A percentile compares a stretch with the other conserved stretches of the same genome.
These are phyloP conservation scores for Collybiopsis luxurians DNA, from an alignment of 768 basidiomycete genomes.

Conservation along the genomic window DNA sequence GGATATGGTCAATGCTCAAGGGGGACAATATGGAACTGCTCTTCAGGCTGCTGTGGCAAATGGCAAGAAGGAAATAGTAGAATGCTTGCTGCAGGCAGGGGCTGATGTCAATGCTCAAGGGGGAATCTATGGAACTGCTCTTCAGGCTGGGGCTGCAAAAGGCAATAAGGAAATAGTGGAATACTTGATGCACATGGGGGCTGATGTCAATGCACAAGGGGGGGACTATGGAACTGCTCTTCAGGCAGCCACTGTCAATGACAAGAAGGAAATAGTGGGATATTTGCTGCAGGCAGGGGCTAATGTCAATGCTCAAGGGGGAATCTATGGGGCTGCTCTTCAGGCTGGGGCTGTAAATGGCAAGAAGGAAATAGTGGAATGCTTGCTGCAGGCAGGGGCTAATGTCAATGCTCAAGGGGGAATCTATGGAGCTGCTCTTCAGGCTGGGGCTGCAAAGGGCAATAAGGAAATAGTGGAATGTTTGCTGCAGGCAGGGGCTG, in stretches of 20 bases:
- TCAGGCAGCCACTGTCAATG: not conserved
- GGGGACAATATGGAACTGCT: too few relatives aligned
- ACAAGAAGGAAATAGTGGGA: not conserved
- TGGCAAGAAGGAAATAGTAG: too few relatives aligned
- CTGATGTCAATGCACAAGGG: not conserved
- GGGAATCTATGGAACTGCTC: too few relatives aligned
- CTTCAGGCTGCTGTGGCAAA: too few relatives aligned
- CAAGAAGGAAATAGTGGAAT: not conserved
- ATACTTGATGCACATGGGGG: not conserved
- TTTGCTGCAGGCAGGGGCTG: not conserved
- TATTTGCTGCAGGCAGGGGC: slow-evolving; percentile 2
- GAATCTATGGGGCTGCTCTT: slow-evolving; percentile 2
- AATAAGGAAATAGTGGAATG: not conserved
- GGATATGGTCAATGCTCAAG: too few relatives aligned
- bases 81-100: too few relatives aligned
- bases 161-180: not conserved
- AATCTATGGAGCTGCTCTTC: not conserved
- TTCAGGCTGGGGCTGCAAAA: not conserved
- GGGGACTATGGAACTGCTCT: not conserved
- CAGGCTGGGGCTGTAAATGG: not conserved
- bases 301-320: slow-evolving; percentile 7
- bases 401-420: slow-evolving; percentile 12
- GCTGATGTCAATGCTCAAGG: too few relatives aligned
- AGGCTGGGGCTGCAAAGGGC: not conserved
- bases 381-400: slow-evolving; percentile 4